phyloP scores from a whole-genome alignment of 2,329 filamentous ascomycete species.

The Penicillium sumatraense region DNA sequence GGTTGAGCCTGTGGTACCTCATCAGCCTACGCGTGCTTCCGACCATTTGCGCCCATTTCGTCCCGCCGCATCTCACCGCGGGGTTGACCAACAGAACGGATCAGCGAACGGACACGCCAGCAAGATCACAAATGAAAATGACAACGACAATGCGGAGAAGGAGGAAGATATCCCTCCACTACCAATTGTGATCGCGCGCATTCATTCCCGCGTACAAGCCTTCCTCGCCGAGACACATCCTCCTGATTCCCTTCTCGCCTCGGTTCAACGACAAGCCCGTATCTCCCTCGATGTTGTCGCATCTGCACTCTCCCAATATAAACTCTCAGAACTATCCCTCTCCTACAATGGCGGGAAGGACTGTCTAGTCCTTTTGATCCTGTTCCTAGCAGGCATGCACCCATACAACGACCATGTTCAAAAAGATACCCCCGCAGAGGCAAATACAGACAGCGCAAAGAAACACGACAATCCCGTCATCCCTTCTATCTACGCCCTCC shows the following conservation, averaged over 20 bases:
- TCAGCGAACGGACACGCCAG: constrained; percentile 5
- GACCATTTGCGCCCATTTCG: constrained; percentile 24
- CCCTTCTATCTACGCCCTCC: constrained; percentile 87
- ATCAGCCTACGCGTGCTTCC: constrained; percentile 9
- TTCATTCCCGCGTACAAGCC: constrained; percentile 64
- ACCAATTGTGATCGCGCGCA: constrained; percentile 66
- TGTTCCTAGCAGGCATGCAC: constrained; percentile 73
- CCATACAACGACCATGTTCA: constrained; percentile 45
- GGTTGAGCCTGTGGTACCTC: constrained; percentile 7
- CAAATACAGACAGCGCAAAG: too few species aligned
- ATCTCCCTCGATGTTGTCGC: constrained; percentile 74
- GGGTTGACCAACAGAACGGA: constrained; percentile 10
- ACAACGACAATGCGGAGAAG: neutral
- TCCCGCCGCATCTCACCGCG: constrained; percentile 11
- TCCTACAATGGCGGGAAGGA: constrained; percentile 99
- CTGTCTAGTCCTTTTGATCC: constrained; percentile 86
- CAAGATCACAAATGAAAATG: constrained; percentile 10
- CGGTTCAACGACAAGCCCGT: constrained; percentile 75
- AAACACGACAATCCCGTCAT: constrained; percentile 54
- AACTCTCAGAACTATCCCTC: constrained; percentile 78
- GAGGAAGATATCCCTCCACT: constrained; percentile 32
- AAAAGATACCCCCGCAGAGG: constrained; percentile 6
- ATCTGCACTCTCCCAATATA: constrained; percentile 75
- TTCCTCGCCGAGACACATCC: constrained; percentile 68
- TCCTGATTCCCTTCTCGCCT: constrained; percentile 59